Evolutionary conservation across 352 stramenopile genomes (phyloP).

Genomic region (Thraustochytrium sp.): DNA sequence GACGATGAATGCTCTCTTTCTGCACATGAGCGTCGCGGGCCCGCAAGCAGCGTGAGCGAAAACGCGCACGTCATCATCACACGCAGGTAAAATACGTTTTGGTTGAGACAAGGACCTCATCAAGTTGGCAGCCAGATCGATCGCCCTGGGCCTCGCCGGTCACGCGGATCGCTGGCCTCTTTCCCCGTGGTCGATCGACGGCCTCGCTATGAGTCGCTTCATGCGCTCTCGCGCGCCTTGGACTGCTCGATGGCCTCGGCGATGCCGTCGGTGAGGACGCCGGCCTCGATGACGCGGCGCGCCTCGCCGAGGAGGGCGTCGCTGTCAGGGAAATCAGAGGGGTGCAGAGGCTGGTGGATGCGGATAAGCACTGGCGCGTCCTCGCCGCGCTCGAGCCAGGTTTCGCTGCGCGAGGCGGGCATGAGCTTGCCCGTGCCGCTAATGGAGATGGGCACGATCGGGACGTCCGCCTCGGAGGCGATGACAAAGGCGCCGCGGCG

Average conservation of each 20-base stretch:
- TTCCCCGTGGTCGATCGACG: no score
- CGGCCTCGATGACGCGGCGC: not conserved
- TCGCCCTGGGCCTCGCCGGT: no score
- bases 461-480: slow-evolving; percentile 59
- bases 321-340: not conserved
- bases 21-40: no score
- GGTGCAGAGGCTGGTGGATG: slow-evolving; percentile 12
- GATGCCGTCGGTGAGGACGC: not conserved
- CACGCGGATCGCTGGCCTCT: no score
- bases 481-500: slow-evolving; percentile 69
- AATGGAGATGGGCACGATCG: slow-evolving; percentile 63
- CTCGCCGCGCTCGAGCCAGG: slow-evolving; percentile 10
- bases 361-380: slow-evolving; percentile 19
- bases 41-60: no score
- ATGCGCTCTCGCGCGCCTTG: not conserved
- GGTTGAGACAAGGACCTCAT: no score
- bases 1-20: no score
- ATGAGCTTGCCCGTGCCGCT: slow-evolving; percentile 55
- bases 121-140: no score
- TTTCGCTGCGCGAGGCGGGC: slow-evolving; percentile 48
- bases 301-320: not conserved
- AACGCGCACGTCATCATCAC: no score
- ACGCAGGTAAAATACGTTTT: no score
- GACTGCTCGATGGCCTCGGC: not conserved
- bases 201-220: no score